Evolutionary conservation across 2,329 filamentous ascomycete species (phyloP).

Genomic region (Intubia oerlemansii): DNA sequence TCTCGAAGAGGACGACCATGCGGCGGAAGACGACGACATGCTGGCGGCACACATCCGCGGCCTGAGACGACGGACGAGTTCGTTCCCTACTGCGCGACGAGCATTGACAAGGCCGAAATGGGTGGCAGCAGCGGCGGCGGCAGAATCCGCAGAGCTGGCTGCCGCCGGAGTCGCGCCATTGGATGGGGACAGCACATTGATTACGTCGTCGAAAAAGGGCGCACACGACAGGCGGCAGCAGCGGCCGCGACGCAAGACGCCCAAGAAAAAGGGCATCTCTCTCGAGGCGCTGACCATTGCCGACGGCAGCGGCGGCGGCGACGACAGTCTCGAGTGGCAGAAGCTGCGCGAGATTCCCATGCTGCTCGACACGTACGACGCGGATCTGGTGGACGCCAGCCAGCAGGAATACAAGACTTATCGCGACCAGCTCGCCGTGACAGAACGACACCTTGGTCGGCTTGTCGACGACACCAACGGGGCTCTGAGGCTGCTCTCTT

Average conservation of each 20-base stretch:
- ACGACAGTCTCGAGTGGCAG: constrained; percentile 3
- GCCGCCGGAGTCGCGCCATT: too few relatives aligned
- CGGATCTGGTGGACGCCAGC: constrained; percentile 56
- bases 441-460: constrained; percentile 57
- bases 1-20: constrained; percentile 32
- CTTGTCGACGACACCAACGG: constrained; percentile 58
- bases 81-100: constrained; percentile 38
- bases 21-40: constrained; percentile 14
- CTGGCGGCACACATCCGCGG: constrained; percentile 23
- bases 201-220: too few relatives aligned
- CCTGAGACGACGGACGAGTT: constrained; percentile 56
- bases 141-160: not conserved
- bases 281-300: constrained; percentile 29
- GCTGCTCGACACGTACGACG: constrained; percentile 36
- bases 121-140: constrained; percentile 15
- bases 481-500: constrained; percentile 55
- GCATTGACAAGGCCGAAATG: constrained; percentile 29
- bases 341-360: constrained; percentile 9
- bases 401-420: constrained; percentile 52
- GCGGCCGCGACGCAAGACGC: not conserved
- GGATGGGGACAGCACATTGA: too few relatives aligned
- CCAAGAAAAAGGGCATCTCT: constrained; percentile 17
- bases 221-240: not conserved
- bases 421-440: constrained; percentile 59
- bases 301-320: constrained; percentile 8